These are phyloP conservation scores for Dioscorea alata DNA, from an alignment of 106 monocot genomes.

Conservation along the genomic window DNA sequence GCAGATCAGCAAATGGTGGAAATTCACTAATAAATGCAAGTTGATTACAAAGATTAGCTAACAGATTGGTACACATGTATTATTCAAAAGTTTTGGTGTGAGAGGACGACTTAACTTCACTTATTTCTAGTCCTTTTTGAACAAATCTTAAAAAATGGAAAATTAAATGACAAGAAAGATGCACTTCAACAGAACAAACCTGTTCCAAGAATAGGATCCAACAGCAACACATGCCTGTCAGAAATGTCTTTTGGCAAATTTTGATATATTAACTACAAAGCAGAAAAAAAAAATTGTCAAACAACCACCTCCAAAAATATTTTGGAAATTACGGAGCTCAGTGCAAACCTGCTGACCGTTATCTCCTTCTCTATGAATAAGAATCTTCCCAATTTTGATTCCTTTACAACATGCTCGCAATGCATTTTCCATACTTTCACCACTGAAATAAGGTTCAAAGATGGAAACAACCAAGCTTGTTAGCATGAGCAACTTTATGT, in stretches of 20 bases:
- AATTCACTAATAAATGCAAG: too few species aligned
- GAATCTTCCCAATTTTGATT: constrained; percentile 94
- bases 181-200: constrained; percentile 36
- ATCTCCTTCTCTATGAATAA: constrained; percentile 95
- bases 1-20: too few species aligned
- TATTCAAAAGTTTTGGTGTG: too few species aligned
- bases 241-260: constrained; percentile 90
- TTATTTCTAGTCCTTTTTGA: too few species aligned
- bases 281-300: background rate
- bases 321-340: constrained; percentile 7
- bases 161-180: background rate
- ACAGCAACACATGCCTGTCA: constrained; percentile 82
- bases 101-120: too few species aligned
- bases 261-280: constrained; percentile 80
- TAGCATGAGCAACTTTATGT: too few species aligned
- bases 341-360: constrained; percentile 89
- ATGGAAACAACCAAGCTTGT: too few species aligned
- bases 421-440: constrained; percentile 99
- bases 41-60: too few species aligned
- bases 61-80: too few species aligned
- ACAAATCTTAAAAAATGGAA: too few species aligned
- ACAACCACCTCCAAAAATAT: background rate
- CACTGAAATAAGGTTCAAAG: constrained; percentile 29
- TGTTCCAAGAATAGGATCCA: constrained; percentile 97
- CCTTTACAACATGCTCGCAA: constrained; percentile 97